Percentiles rank a stretch among this genome's conserved stretches.
These are phyloP conservation scores for Tuber magnatum DNA, from an alignment of 495 filamentous ascomycete genomes.

Conservation along the genomic window DNA sequence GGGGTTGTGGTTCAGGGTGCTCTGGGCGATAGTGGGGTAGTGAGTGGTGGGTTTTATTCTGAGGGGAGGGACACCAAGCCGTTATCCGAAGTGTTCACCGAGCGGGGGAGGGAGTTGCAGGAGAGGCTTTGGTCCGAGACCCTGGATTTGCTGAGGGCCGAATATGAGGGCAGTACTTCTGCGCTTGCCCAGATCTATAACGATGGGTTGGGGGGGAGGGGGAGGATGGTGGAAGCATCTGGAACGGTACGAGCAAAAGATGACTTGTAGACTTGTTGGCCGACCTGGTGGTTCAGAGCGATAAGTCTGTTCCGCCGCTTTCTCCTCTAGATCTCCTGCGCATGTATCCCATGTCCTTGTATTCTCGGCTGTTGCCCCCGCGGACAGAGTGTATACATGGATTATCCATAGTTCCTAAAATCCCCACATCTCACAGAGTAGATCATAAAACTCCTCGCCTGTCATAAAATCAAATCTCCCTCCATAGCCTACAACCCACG, in stretches of 20 bases:
- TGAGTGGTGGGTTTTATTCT: background rate
- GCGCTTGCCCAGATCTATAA: background rate
- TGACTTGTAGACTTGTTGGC: background rate
- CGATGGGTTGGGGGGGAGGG: background rate
- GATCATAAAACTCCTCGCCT: background rate
- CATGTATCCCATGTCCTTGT: background rate
- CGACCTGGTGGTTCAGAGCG: background rate
- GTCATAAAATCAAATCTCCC: background rate
- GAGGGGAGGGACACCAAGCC: background rate
- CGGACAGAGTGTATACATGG: background rate
- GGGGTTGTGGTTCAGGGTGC: background rate
- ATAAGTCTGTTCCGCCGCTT: background rate
- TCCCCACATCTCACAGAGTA: background rate
- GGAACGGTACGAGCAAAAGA: background rate
- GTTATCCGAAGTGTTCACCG: background rate
- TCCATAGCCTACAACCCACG: background rate
- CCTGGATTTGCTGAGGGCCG: background rate
- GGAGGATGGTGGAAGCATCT: background rate
- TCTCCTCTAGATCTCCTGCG: background rate
- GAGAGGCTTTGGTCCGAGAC: background rate
- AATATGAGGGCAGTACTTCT: background rate
- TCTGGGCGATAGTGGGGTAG: background rate
- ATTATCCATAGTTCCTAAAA: background rate
- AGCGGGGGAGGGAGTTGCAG: background rate
- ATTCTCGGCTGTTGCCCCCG: background rate